Evolutionary conservation across 2,329 filamentous ascomycete genomes (phyloP).

Genomic region (Aspergillus tubingensis): DNA sequence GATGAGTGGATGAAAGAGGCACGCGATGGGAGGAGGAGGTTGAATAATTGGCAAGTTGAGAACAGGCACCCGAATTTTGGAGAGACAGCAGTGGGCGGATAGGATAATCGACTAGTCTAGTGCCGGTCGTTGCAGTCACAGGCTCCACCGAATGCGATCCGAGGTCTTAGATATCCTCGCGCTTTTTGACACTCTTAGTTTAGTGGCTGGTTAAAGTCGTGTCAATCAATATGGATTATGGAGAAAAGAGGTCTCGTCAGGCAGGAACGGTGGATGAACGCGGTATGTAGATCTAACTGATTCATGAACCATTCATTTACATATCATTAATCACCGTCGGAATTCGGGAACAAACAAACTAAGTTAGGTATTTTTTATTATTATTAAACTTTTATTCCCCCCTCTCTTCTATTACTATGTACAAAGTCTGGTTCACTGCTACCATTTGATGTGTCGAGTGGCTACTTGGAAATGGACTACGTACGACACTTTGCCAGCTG

Average conservation of each 20-base stretch:
- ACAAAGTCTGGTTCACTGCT: neutral
- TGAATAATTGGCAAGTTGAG: neutral
- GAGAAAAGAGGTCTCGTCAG: neutral
- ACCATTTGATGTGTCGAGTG: neutral
- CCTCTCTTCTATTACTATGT: neutral
- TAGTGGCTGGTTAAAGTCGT: neutral
- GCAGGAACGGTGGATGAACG: neutral
- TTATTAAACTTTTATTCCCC: neutral
- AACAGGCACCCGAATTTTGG: conserved; percentile 5
- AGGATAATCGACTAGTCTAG: neutral
- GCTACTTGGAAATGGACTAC: neutral
- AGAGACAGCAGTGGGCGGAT: neutral
- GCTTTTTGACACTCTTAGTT: too few species aligned
- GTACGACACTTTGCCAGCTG: neutral
- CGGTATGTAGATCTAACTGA: neutral
- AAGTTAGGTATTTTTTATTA: too few species aligned
- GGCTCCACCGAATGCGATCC: conserved; percentile 1
- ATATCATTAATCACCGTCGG: neutral
- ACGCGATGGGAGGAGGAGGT: too few species aligned
- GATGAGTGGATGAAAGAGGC: neutral
- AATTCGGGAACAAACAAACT: neutral
- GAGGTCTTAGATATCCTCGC: neutral
- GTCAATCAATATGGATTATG: conserved; percentile 1
- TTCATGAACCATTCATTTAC: neutral
- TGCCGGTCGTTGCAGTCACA: conserved; percentile 2